Evolutionary conservation across 768 basidiomycete genomes (phyloP).

Genomic region (Phylloporus rhodoxanthus): DNA sequence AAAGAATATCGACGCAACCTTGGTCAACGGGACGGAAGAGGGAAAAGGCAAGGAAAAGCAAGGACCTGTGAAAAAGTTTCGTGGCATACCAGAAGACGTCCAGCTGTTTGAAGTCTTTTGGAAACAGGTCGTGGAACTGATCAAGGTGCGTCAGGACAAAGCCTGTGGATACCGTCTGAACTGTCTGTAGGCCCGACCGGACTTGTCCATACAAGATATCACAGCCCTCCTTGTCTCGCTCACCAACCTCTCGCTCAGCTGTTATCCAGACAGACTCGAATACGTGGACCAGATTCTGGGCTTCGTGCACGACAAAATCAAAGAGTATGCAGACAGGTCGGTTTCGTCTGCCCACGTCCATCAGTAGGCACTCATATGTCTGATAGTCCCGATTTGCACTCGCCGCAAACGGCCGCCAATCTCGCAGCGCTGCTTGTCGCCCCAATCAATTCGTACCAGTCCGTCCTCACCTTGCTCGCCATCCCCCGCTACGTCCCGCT

Average conservation of each 20-base stretch:
- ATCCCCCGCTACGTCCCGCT: constrained; percentile 86
- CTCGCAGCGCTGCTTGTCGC: constrained; percentile 89
- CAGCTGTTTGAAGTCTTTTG: constrained; percentile 98
- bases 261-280: constrained; percentile 94
- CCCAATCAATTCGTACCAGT: constrained; percentile 94
- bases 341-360: constrained; percentile 3
- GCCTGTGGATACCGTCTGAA: background rate
- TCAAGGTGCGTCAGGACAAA: constrained; percentile 60
- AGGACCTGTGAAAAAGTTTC: constrained; percentile 68
- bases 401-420: constrained; percentile 80
- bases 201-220: constrained; percentile 94
- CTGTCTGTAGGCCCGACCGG: constrained; percentile 76
- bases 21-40: constrained; percentile 21
- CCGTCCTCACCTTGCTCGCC: constrained; percentile 93
- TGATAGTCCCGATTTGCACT: constrained; percentile 77
- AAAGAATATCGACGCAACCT: constrained; percentile 5
- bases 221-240: constrained; percentile 94
- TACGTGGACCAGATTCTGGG: constrained; percentile 94
- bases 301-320: constrained; percentile 82
- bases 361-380: constrained; percentile 3
- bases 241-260: constrained; percentile 90
- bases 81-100: constrained; percentile 93
- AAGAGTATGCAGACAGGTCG: constrained; percentile 78
- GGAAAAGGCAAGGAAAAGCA: constrained; percentile 51
- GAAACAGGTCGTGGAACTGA: constrained; percentile 95